Conservation (phyloP, 2,329 filamentous ascomycete species). For the Triangularia setosa region DNA sequence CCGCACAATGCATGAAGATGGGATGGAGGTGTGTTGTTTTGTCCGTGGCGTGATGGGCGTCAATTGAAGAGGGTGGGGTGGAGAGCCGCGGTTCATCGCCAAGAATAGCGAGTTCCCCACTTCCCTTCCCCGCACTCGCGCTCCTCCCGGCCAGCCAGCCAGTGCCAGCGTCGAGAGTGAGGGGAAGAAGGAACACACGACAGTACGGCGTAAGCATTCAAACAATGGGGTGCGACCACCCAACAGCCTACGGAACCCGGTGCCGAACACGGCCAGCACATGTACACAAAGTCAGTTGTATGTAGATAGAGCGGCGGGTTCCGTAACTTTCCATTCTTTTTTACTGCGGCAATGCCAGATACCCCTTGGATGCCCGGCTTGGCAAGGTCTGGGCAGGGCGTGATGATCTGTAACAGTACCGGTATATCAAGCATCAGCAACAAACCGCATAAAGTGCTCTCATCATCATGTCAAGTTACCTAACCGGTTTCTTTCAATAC, state of each 20-base stretch:
- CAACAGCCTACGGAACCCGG: not conserved
- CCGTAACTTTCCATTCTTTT: not conserved
- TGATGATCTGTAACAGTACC: not conserved
- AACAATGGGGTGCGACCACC: not conserved
- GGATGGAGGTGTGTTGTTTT: not conserved
- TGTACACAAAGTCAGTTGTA: too few species aligned
- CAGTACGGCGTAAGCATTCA: not conserved
- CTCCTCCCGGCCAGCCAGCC: too few species aligned
- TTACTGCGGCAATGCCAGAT: not conserved
- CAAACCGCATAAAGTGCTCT: too few species aligned
- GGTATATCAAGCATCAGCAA: too few species aligned
- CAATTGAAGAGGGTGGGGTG: not conserved
- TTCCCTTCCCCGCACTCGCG: not conserved
- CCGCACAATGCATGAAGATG: not conserved
- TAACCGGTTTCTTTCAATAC: too few species aligned
- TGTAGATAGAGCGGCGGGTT: not conserved
- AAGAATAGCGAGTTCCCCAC: not conserved
- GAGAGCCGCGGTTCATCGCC: constrained; percentile 4
- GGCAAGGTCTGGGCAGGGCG: not conserved
- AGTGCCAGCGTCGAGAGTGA: too few species aligned
- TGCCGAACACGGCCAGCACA: not conserved
- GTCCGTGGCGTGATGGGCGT: not conserved
- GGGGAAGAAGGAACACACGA: not conserved
- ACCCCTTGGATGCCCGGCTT: not conserved
- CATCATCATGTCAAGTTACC: too few species aligned